Base-by-base conservation (phyloP, 805 yeast species). In the Barnettozyma californica region DNA sequence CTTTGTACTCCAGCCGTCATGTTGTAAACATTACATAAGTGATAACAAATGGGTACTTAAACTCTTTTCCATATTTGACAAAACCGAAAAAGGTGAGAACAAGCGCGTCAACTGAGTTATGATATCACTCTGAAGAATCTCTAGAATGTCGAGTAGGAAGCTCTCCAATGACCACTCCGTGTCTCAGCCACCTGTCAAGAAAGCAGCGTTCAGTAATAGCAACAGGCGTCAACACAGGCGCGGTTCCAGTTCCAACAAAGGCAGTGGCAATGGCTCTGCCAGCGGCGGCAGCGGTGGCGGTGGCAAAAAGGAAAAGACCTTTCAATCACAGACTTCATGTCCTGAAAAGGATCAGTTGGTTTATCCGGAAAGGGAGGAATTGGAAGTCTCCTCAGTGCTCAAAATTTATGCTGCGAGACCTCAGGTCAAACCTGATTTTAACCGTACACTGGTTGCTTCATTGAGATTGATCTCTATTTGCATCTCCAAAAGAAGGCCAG, bases 31-130 rank as follows among this genome's bases (percentile, higher is more conserved):
- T 23, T 42, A 29, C 25, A 20, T 31, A 42, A 31, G 25, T 43
- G 45, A n/a, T 43, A n/a, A 43, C 45, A 34, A 43, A 43, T 43
- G 45, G 45, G 45, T 43, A 43, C 31, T 23, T n/a, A n/a, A 34
- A 43, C 18, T 29, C 33, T 2, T 13, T 29, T 5, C 6, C 16
- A n/a, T 13, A 2, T 29, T 29, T 14, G 33, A 29, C 16, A 11
- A 29, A 29, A 29, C 33, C 11, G 11, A 14, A 13, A 26, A 26
- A 26, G 16, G 16, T 29, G 16, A 29, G 16, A 29, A 29, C n/a
- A 11, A 29, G 14, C 3, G 33, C 33, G 33, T 14, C 33, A 29
- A 29, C 7, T 29, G n/a, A 16, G 7, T 29, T 29, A 29, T 29
- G 33, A 5, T 13, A 13, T 13, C 14, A 13, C 7, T 14, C 33